Percentiles rank a stretch among this genome's conserved stretches.
These are phyloP conservation scores for Ilex asprella DNA, from an alignment of 257 asterid genomes.

Conservation along the genomic window DNA sequence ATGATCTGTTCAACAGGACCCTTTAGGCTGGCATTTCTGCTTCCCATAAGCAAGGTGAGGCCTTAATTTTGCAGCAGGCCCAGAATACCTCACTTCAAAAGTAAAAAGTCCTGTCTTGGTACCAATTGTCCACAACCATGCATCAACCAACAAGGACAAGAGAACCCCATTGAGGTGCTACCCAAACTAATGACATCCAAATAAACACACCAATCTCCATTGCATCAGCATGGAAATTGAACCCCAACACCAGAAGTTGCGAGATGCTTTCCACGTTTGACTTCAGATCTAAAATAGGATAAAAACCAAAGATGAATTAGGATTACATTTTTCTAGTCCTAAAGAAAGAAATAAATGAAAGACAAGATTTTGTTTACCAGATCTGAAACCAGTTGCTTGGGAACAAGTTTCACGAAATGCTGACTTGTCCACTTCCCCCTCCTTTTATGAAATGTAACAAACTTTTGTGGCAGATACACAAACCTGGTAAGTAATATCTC, in stretches of 20 bases:
- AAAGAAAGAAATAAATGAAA: not conserved
- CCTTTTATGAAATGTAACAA: constrained; percentile 81
- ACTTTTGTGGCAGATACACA: constrained; percentile 76
- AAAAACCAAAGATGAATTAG: not conserved
- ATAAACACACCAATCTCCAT: constrained; percentile 94
- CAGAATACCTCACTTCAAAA: constrained; percentile 49
- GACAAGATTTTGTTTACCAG: constrained; percentile 34
- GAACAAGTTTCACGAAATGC: constrained; percentile 87
- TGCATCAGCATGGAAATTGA: constrained; percentile 82
- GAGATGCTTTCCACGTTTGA: constrained; percentile 80
- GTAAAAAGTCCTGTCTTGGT: no score
- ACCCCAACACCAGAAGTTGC: constrained; percentile 99
- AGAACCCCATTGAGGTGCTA: constrained; percentile 95
- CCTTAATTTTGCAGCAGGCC: constrained; percentile 94
- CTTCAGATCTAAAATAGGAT: constrained; percentile 70
- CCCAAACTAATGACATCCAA: constrained; percentile 99
- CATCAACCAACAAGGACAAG: constrained; percentile 88
- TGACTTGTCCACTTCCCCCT: constrained; percentile 79
- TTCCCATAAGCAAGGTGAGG: constrained; percentile 97
- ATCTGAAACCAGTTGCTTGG: constrained; percentile 91
- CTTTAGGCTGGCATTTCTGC: constrained; percentile 74
- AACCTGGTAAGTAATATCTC: constrained; percentile 70
- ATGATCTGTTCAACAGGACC: constrained; percentile 87
- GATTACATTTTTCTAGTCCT: no score
- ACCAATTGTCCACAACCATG: no score